phyloP scores from a whole-genome alignment of 306 rosid species.

The Dryas alaskensis region DNA sequence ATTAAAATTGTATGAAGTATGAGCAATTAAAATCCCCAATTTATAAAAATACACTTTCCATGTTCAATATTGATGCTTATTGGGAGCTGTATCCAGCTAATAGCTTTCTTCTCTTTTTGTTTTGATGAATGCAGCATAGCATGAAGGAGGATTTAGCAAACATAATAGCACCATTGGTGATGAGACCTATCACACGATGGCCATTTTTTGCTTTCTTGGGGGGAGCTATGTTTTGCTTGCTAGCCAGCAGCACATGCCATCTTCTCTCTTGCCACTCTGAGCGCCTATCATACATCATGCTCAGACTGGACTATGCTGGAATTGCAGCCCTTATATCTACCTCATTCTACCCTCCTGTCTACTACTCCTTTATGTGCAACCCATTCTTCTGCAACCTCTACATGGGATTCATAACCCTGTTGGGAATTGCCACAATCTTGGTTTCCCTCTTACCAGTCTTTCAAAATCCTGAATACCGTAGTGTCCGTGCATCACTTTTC shows the following conservation, averaged over 20 bases:
- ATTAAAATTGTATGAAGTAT: background rate
- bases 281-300: slow-evolving; percentile 79
- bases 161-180: slow-evolving; percentile 68
- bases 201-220: slow-evolving; percentile 89
- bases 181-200: slow-evolving; percentile 92
- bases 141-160: slow-evolving; percentile 77
- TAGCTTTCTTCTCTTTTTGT: slow-evolving; percentile 14
- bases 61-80: background rate
- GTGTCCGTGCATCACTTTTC: slow-evolving; percentile 77
- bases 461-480: slow-evolving; percentile 74
- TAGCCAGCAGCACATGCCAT: slow-evolving; percentile 88
- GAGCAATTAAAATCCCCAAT: background rate
- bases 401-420: slow-evolving; percentile 68
- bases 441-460: slow-evolving; percentile 84
- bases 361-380: slow-evolving; percentile 93
- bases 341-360: slow-evolving; percentile 90
- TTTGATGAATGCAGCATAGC: slow-evolving; percentile 51
- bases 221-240: slow-evolving; percentile 97
- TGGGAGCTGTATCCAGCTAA: slow-evolving; percentile 16
- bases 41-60: background rate
- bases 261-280: slow-evolving; percentile 91
- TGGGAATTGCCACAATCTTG: slow-evolving; percentile 67
- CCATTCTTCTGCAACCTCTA: slow-evolving; percentile 90
- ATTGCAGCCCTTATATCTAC: slow-evolving; percentile 94
- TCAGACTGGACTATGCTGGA: slow-evolving; percentile 97